phyloP scores from a whole-genome alignment of 805 yeast genomes.

The Candida sonorensis region DNA sequence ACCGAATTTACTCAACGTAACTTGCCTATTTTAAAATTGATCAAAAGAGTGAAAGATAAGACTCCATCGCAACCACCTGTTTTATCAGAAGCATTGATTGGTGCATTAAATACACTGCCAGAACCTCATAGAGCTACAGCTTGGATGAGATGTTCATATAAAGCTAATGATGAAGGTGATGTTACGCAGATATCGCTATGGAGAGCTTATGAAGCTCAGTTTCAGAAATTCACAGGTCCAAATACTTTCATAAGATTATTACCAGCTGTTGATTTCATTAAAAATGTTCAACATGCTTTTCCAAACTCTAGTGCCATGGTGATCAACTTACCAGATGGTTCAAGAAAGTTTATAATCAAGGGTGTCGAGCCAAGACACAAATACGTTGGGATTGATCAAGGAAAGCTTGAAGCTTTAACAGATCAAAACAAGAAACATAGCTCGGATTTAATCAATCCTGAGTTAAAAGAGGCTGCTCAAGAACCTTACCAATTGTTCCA shows the following conservation, averaged over 20 bases:
- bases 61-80: constrained; percentile 55
- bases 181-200: constrained; percentile 93
- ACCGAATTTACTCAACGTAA: constrained; percentile 28
- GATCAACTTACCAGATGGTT: constrained; percentile 54
- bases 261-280: constrained; percentile 95
- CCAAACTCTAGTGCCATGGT: constrained; percentile 92
- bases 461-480: constrained; percentile 19
- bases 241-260: constrained; percentile 43
- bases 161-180: constrained; percentile 68
- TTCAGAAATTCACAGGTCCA: constrained; percentile 54
- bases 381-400: constrained; percentile 43
- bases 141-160: constrained; percentile 92
- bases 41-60: constrained; percentile 53
- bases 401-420: constrained; percentile 34
- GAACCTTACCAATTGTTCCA: constrained; percentile 25
- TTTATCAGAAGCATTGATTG: constrained; percentile 42
- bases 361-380: constrained; percentile 84
- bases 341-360: constrained; percentile 81
- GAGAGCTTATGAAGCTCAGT: constrained; percentile 90
- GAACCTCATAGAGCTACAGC: constrained; percentile 91
- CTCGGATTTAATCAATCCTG: constrained; percentile 7
- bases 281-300: constrained; percentile 87
- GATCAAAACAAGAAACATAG: constrained; percentile 9
- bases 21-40: constrained; percentile 33
- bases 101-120: constrained; percentile 54